Conservation (phyloP, 2,329 filamentous ascomycete species). For the Ophiognomonia clavigignenti-juglandacearum region DNA sequence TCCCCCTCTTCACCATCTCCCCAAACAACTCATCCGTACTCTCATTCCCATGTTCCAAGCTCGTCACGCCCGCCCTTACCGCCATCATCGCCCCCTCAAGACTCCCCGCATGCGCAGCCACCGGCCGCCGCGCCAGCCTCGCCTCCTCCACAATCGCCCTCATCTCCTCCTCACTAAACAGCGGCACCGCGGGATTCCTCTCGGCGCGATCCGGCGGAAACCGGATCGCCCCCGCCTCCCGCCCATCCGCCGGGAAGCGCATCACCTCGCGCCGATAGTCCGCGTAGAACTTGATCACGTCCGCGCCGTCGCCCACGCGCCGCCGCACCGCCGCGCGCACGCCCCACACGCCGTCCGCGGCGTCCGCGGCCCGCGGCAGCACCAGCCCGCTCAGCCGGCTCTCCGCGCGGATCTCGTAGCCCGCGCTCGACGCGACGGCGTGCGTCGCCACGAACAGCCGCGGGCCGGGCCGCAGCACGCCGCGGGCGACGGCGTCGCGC, state of each 20-base stretch:
- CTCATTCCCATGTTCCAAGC: constrained; percentile 41
- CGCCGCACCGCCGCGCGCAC: constrained; percentile 41
- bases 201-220: constrained; percentile 30
- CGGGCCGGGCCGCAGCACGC: constrained; percentile 47
- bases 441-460: constrained; percentile 52
- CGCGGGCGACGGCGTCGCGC: constrained; percentile 49
- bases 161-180: constrained; percentile 46
- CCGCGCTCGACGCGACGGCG: constrained; percentile 42
- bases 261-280: constrained; percentile 41
- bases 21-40: constrained; percentile 34
- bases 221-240: constrained; percentile 17
- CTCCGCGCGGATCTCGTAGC: constrained; percentile 45
- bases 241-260: constrained; percentile 31
- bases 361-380: constrained; percentile 34
- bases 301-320: constrained; percentile 41
- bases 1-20: constrained; percentile 37
- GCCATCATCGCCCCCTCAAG: constrained; percentile 40
- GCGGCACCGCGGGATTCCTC: constrained; percentile 35
- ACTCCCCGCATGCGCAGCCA: constrained; percentile 38
- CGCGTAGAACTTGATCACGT: constrained; percentile 46
- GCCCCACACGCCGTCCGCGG: constrained; percentile 42
- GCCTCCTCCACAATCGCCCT: constrained; percentile 44
- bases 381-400: constrained; percentile 31
- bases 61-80: constrained; percentile 39
- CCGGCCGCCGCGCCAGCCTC: constrained; percentile 32